phyloP scores from a whole-genome alignment of 495 filamentous ascomycete species.

The Staphylotrichum longicolle region DNA sequence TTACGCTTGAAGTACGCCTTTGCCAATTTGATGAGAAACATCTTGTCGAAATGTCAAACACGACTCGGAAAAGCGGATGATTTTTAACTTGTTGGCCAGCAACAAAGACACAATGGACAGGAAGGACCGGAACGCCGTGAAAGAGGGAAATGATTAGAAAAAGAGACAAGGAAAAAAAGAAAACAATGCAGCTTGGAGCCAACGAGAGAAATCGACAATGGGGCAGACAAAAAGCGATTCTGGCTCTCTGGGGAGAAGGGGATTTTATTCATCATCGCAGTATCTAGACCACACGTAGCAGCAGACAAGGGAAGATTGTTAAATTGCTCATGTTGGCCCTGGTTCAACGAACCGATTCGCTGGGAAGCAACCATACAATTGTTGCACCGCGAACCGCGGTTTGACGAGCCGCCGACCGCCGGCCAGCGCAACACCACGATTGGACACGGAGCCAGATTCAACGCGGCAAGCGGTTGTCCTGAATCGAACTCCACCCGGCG shows the following conservation, averaged over 20 bases:
- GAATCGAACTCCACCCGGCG: background rate
- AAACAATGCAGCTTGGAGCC: conserved; percentile 10
- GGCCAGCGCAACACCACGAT: background rate
- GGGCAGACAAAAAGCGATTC: background rate
- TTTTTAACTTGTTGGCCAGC: conserved; percentile 23
- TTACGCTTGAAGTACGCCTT: conserved; percentile 24
- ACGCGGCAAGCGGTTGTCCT: conserved; percentile 1
- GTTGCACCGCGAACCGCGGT: background rate
- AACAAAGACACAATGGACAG: conserved; percentile 22
- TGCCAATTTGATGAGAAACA: conserved; percentile 18
- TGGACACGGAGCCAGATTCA: background rate
- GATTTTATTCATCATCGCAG: background rate
- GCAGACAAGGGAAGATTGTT: no score
- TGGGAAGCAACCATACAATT: background rate
- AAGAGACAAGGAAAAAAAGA: background rate
- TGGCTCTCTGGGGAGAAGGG: background rate
- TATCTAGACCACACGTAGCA: background rate
- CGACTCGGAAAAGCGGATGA: background rate
- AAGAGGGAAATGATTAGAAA: background rate
- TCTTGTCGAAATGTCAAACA: conserved; percentile 2
- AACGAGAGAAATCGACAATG: conserved; percentile 5
- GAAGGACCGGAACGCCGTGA: conserved; percentile 9
- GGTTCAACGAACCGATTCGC: conserved; percentile 5
- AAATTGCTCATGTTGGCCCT: background rate
- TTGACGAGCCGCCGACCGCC: conserved; percentile 14